Evolutionary conservation across 108 stramenopile species (phyloP).

Genomic region (Fistulifera pelliculosa): DNA sequence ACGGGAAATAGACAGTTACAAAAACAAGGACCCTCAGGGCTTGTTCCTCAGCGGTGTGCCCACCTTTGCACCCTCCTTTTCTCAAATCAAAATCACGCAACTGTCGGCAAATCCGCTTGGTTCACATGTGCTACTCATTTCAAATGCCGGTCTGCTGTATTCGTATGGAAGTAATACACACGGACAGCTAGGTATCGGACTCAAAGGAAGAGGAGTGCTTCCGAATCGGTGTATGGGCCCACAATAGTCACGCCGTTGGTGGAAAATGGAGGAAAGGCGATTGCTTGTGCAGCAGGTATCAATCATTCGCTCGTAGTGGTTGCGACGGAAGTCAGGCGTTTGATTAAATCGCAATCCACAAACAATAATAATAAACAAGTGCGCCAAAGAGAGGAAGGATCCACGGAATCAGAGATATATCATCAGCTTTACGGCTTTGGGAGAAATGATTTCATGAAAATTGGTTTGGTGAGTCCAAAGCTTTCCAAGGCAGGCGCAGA

Average conservation of each 20-base stretch:
- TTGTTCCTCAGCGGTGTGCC: slow-evolving; percentile 60
- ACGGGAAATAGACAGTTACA: neutral
- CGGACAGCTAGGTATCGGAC: slow-evolving; percentile 71
- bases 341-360: slow-evolving; percentile 22
- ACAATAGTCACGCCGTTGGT: slow-evolving; percentile 69
- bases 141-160: slow-evolving; percentile 65
- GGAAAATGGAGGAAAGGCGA: slow-evolving; percentile 76
- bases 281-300: slow-evolving; percentile 69
- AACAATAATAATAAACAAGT: neutral
- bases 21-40: neutral
- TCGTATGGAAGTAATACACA: slow-evolving; percentile 66
- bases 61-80: slow-evolving; percentile 47
- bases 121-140: slow-evolving; percentile 68
- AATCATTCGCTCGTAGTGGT: slow-evolving; percentile 74
- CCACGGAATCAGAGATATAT: slow-evolving; percentile 30
- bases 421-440: slow-evolving; percentile 85
- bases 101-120: slow-evolving; percentile 76
- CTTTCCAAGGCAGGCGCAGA: neutral
- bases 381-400: neutral
- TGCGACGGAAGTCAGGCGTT: slow-evolving; percentile 44
- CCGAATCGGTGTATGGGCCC: slow-evolving; percentile 23
- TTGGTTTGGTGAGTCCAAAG: slow-evolving; percentile 53
- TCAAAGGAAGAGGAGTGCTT: slow-evolving; percentile 4
- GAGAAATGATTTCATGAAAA: slow-evolving; percentile 60
- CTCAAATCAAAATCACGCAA: slow-evolving; percentile 53